Evolutionary conservation across 2,329 filamentous ascomycete species (phyloP), one percentile per base, ranked within the genome.

Genomic region (Colletotrichum tropicale): DNA sequence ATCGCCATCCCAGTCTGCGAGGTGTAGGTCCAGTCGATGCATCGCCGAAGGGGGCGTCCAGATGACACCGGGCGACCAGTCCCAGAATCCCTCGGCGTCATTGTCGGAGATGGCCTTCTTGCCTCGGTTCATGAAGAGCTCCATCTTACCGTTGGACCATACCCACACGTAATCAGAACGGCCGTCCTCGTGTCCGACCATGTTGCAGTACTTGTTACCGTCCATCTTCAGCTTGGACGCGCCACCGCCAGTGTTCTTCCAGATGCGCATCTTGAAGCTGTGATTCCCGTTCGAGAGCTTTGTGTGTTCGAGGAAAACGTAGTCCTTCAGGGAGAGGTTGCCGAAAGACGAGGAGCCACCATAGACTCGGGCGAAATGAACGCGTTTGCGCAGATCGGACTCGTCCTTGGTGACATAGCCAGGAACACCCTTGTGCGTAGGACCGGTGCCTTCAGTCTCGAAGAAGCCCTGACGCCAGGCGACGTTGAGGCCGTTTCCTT

Each of bases 1-100:
- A 71, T 86, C 84, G 8, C 81, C 82, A 62, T 86, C 80, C 81
- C 82, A 86, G 75, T 86, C 84, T 3, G 78, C 79, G 8, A 85
- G 74, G 58, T 85, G 82, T 3, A 86, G 58, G 64, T 80, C 80
- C 8, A 81, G 78, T 6, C 83, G 79, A 67, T 83, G 75, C 32
- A 75, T 24, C n/a, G 36, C 43, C 1, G 28, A 26, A 16, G 66
- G 52, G 18, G 48, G 48, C 52, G 56, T 38, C 21, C 24, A 60
- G 32, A 69, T 61, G 2, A 52, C 43, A 52, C 43, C 43, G 12
- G 43, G 43, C 10, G 43, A 52, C 43, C 43, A n/a, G 30, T 30
- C 58, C 58, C 58, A 61, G 5, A 61, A 30, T 0, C 58, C 58
- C 1, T 18, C 58, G 0, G 30, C 16, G 8, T 66, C 64, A 8